Percentiles rank a stretch among this genome's conserved stretches.
These are phyloP conservation scores for Diplogelasinospora grovesii DNA, from an alignment of 495 filamentous ascomycete species.

Conservation along the genomic window DNA sequence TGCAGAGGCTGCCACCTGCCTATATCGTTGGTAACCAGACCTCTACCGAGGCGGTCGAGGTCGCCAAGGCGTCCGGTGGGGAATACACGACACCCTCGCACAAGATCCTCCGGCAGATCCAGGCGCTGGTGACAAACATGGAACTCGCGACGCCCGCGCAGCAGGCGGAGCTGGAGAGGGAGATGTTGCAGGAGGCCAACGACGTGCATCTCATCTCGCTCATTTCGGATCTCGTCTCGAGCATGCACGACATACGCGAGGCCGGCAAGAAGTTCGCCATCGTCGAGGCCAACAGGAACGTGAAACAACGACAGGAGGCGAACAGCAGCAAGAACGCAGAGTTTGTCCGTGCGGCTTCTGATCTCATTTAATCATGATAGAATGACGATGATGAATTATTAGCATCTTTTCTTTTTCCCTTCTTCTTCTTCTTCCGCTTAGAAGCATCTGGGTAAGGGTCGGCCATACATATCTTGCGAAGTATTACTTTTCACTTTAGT, in stretches of 20 bases:
- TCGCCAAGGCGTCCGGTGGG: constrained; percentile 30
- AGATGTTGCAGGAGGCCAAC: constrained; percentile 61
- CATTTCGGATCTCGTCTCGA: constrained; percentile 60
- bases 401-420: no score
- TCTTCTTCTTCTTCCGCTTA: no score
- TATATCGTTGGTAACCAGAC: constrained; percentile 42
- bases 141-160: constrained; percentile 52
- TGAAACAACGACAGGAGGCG: no score
- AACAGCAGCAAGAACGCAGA: no score
- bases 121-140: constrained; percentile 57
- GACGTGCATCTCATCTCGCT: constrained; percentile 71
- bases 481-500: no score
- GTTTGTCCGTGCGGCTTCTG: no score
- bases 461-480: no score
- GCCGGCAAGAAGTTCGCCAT: constrained; percentile 66
- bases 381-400: no score
- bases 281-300: constrained; percentile 42
- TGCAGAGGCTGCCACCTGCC: constrained; percentile 62
- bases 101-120: constrained; percentile 58
- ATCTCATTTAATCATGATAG: no score
- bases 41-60: constrained; percentile 25
- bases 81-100: constrained; percentile 51
- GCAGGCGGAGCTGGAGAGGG: constrained; percentile 44
- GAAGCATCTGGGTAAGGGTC: no score
- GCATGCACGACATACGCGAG: constrained; percentile 58